phyloP scores from a whole-genome alignment of 768 basidiomycete species.

The Pulveroboletus frians region DNA sequence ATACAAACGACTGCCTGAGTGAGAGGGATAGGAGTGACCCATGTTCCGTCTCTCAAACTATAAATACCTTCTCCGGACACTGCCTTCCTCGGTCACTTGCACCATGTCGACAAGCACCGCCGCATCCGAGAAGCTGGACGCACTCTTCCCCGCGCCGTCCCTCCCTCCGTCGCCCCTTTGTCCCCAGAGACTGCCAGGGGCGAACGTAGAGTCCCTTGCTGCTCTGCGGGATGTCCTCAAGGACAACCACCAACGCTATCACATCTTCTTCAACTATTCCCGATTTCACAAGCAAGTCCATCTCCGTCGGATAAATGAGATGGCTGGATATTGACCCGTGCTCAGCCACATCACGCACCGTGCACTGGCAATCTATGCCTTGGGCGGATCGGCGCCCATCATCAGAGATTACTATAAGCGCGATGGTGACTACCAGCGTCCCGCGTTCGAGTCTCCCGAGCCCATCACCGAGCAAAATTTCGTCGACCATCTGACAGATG shows the following conservation, averaged over 20 bases:
- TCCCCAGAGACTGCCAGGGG: conserved; percentile 28
- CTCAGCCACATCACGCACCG: conserved; percentile 29
- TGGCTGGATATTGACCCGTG: background rate
- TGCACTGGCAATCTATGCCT: conserved; percentile 24
- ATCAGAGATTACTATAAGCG: conserved; percentile 25
- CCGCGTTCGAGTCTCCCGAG: conserved; percentile 21
- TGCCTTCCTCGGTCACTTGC: background rate
- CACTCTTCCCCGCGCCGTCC: conserved; percentile 24
- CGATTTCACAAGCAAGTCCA: conserved; percentile 47
- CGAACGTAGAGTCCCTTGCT: conserved; percentile 18
- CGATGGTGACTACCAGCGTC: conserved; percentile 20
- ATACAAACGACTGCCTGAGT: too few species aligned
- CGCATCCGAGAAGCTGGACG: conserved; percentile 8
- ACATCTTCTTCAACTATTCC: conserved; percentile 44
- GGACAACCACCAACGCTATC: conserved; percentile 44
- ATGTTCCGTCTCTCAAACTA: background rate
- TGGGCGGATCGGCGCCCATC: conserved; percentile 21
- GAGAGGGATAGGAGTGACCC: too few species aligned
- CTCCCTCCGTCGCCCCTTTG: conserved; percentile 21
- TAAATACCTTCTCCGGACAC: background rate
- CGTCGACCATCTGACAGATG: conserved; percentile 22
- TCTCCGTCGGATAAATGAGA: too few species aligned
- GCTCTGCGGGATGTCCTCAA: conserved; percentile 34
- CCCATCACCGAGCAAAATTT: conserved; percentile 23
- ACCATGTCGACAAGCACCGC: conserved; percentile 12